Conservation (phyloP, 805 yeast species). For the Lachancea mirantina region DNA sequence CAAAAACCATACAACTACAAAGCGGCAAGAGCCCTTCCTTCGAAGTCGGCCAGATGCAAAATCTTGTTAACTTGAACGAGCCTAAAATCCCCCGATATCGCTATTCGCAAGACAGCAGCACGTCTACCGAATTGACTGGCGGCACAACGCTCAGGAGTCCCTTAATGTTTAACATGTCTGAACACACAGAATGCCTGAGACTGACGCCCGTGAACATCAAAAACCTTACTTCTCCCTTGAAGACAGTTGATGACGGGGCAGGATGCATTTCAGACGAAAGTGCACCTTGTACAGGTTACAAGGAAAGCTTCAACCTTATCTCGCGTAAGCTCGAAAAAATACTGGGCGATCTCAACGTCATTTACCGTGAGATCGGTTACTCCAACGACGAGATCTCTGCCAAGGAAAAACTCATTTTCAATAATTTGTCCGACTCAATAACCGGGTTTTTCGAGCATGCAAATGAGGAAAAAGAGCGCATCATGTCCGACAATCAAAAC, state of each 20-base stretch:
- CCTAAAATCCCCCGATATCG: slow-evolving; percentile 1
- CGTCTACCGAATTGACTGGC: slow-evolving; percentile 3
- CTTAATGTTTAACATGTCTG: slow-evolving; percentile 6
- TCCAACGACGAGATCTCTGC: slow-evolving; percentile 41
- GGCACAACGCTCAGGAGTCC: slow-evolving; percentile 6
- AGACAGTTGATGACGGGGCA: slow-evolving; percentile 7
- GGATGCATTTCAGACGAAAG: slow-evolving; percentile 1
- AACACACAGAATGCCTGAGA: slow-evolving; percentile 22
- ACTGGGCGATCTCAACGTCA: slow-evolving; percentile 37
- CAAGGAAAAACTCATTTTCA: slow-evolving; percentile 45
- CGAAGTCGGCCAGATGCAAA: background rate
- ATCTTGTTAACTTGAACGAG: slow-evolving; percentile 7
- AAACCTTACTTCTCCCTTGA: slow-evolving; percentile 16
- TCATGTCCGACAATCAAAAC: slow-evolving; percentile 25
- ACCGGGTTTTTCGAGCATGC: slow-evolving; percentile 36
- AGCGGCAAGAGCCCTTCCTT: background rate
- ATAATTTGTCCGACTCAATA: slow-evolving; percentile 43
- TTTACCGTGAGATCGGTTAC: slow-evolving; percentile 50
- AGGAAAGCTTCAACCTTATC: slow-evolving; percentile 28
- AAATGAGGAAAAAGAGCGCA: slow-evolving; percentile 30
- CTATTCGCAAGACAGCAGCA: background rate
- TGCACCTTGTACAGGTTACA: slow-evolving; percentile 15
- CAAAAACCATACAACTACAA: background rate
- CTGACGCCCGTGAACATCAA: slow-evolving; percentile 24
- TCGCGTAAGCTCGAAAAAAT: slow-evolving; percentile 27